Evolutionary conservation across 306 rosid genomes (phyloP).

Genomic region (Vigna reflexopilosa): DNA sequence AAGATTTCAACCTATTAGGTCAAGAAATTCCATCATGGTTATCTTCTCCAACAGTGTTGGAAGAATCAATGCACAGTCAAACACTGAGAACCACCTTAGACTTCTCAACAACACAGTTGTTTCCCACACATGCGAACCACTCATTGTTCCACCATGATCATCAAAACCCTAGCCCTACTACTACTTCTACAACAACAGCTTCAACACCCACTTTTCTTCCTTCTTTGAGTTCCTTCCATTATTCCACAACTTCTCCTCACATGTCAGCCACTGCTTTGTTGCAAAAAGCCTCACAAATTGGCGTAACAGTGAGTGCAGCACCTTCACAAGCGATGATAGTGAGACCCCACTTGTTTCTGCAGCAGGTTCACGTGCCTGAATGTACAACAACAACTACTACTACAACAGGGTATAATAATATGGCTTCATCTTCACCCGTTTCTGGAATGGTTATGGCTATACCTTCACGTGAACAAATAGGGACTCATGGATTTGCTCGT

Average conservation of each 20-base stretch:
- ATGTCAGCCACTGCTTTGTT: conserved; percentile 74
- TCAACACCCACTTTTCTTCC: background rate
- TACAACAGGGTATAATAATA: background rate
- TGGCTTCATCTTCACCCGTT: conserved; percentile 43
- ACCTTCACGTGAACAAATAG: conserved; percentile 56
- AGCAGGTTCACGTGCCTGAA: conserved; percentile 44
- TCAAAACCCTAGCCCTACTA: conserved; percentile 60
- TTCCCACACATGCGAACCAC: conserved; percentile 36
- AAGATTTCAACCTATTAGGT: conserved; percentile 17
- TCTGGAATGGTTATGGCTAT: conserved; percentile 35
- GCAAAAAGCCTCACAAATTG: conserved; percentile 72
- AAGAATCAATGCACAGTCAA: background rate
- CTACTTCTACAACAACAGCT: background rate
- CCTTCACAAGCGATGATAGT: conserved; percentile 7
- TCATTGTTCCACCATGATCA: conserved; percentile 10
- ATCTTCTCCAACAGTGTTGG: background rate
- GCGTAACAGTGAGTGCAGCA: conserved; percentile 56
- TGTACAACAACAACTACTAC: background rate
- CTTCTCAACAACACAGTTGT: background rate
- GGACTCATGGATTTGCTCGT: conserved; percentile 36
- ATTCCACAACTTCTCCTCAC: conserved; percentile 33
- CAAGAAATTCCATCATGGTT: conserved; percentile 50
- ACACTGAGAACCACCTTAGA: background rate
- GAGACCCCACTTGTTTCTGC: conserved; percentile 43
- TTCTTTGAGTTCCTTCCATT: background rate